Base-by-base conservation (phyloP, 1,284 basidiomycete species). In the Bjerkandera adusta region DNA sequence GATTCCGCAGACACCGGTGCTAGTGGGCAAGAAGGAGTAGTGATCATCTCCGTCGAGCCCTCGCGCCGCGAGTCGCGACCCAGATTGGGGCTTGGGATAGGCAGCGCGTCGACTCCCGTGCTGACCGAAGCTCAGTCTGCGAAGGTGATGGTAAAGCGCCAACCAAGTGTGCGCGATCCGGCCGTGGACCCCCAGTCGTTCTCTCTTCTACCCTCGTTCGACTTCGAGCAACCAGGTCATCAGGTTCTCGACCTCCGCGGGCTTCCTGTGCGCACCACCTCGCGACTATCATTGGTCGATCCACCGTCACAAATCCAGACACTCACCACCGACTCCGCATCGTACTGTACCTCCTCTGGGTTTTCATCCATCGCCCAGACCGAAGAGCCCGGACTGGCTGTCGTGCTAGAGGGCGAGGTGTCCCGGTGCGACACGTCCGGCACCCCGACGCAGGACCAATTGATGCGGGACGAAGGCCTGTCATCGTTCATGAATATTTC, bases 171-270 rank as follows among this genome's bases (percentile, higher is more conserved):
- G 10, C 15, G 10, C 8, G 21, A 22, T 12, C 43, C 35, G 10
- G 29, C 12, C 26, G 36, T n/a, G 10, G 8, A n/a, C 24, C 43
- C 29, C n/a, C 42, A 51, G 15, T 46, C 50, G 3, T n/a, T 51
- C 33, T 34, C 47, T 18, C 36, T 56, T 15, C 51, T 57, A 7
- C 56, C 56, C 1, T 32, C 38, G n/a, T 57, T 57, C 40, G 56
- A 57, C 42, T 57, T 57, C 32, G 56, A 56, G 40, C 16, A 22
- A 20, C 45, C 40, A 8, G 21, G 33, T 21, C 43, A 43, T 15
- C 18, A 22, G 25, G 45, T 41, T 15, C 38, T 39, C 37, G 48
- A 47, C 32, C 35, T 43, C 11, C 38, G 25, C 25, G 45, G 22
- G 26, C 42, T 47, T 6, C 48, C 37, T 5, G 33, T 42, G 35